Percentiles rank a stretch among this genome's conserved stretches.
These are phyloP conservation scores for Vitis hybrid DNA, from an alignment of 177 flowering plant genomes.

Conservation along the genomic window DNA sequence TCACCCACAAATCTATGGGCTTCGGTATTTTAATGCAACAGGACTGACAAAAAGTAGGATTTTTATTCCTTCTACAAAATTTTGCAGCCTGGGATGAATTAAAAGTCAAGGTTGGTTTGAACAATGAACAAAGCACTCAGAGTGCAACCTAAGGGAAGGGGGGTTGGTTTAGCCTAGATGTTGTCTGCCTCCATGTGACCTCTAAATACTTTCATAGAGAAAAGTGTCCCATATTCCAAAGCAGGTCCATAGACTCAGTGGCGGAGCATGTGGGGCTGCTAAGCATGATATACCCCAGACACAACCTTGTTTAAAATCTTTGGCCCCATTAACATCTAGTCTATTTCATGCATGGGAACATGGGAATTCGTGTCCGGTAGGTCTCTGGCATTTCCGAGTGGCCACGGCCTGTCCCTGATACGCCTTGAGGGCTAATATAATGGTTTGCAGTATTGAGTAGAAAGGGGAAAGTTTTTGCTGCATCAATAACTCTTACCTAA, in stretches of 20 bases:
- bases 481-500: no score
- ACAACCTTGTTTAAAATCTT: neutral
- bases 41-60: no score
- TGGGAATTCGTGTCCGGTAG: constrained; percentile 21
- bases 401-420: constrained; percentile 8
- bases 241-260: constrained; percentile 15
- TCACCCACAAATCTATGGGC: no score
- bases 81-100: no score
- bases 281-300: neutral
- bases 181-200: constrained; percentile 11
- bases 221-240: neutral
- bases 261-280: constrained; percentile 23
- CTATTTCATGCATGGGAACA: constrained; percentile 11
- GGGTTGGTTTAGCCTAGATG: neutral
- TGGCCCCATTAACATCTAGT: neutral
- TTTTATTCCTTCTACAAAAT: no score
- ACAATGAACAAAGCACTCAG: no score
- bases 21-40: no score
- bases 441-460: no score
- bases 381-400: constrained; percentile 25
- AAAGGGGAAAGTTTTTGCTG: no score
- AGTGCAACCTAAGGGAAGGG: no score
- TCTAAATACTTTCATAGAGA: neutral
- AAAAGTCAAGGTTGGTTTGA: no score
- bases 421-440: no score